Base-by-base conservation (phyloP, 2,329 filamentous ascomycete genomes). In the Trichoderma sp. region DNA sequence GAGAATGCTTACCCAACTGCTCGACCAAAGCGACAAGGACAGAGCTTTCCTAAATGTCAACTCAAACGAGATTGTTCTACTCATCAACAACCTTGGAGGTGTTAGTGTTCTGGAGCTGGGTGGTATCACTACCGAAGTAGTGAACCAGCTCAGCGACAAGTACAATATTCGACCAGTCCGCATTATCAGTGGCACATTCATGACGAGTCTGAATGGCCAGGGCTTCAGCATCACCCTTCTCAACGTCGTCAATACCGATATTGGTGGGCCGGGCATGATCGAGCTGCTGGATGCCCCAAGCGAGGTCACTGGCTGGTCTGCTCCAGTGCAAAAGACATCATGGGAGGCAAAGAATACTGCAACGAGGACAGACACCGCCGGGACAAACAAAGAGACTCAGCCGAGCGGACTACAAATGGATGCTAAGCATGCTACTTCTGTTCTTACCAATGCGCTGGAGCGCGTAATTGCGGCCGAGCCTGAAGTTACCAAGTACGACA, bases 31-130 rank as follows among this genome's bases (percentile, higher is more conserved):
- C 36, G 92, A 94, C 79, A 83, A 86, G 76, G 92, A 94, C 79
- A 86, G 92, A n/a, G 91, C 87, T 1, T 95, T 93, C 79, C 79
- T 93, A 36, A 82, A 87, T 3, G 85, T 93, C 73, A 87, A 85
- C 76, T 87, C 85, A 18, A 86, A 86, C 62, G 90, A 93, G 76
- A 87, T 91, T 0, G 90, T 93, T 8, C 81, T 94, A 61, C 80
- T 94, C 73, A 84, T 94, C 74, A 94, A 94, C 81, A 94, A 94
- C 79, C 86, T 94, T 1, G 92, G 92, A 58, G 91, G 91, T 18
- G 89, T 94, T 39, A 92, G 90, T 77, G 87, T 88, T 30, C 84
- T 95, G 36, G 92, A 94, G 79, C 81, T 94, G 76, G 90, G 90
- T 63, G 92, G 90, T 24, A 92, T 94, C 76, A 90, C 90, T 0